These are phyloP conservation scores for Cyberlindnera euphorbiae DNA, from an alignment of 805 yeast genomes.

Conservation along the genomic window DNA sequence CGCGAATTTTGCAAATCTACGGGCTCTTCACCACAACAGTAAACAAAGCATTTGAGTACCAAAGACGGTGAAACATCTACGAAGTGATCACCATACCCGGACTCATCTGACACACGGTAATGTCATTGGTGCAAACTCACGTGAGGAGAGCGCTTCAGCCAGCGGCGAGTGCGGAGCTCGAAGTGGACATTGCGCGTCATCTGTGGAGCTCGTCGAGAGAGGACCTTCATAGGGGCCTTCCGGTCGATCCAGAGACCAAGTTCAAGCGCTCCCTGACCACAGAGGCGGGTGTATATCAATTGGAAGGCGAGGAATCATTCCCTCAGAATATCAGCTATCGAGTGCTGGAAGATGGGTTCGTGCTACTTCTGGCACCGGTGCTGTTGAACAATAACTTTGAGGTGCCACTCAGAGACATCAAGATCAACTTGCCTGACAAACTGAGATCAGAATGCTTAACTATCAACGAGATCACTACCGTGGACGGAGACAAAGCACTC, in stretches of 20 bases:
- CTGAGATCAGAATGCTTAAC: conserved; percentile 34
- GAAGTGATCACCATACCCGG: too few species aligned
- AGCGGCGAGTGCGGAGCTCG: conserved; percentile 5
- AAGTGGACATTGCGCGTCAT: conserved; percentile 23
- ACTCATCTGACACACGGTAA: too few species aligned
- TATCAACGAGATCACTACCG: conserved; percentile 28
- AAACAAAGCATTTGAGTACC: neutral
- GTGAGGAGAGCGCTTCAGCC: conserved; percentile 7
- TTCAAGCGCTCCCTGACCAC: conserved; percentile 17
- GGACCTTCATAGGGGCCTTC: neutral
- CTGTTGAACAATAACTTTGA: conserved; percentile 22
- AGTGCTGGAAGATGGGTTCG: conserved; percentile 15
- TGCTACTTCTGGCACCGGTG: conserved; percentile 21
- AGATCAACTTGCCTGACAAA: conserved; percentile 35
- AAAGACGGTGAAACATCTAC: too few species aligned
- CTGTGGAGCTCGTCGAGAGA: conserved; percentile 17
- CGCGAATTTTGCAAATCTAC: too few species aligned
- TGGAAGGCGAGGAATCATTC: conserved; percentile 28
- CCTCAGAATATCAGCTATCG: conserved; percentile 30
- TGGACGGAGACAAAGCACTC: conserved; percentile 26
- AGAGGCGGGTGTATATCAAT: conserved; percentile 24
- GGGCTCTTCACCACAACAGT: too few species aligned
- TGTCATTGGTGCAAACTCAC: conserved; percentile 14
- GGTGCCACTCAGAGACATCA: conserved; percentile 15
- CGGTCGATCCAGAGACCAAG: conserved; percentile 18